phyloP scores from a whole-genome alignment of 139 green algal species.

The Auxenochlorella pyrenoidosa region DNA sequence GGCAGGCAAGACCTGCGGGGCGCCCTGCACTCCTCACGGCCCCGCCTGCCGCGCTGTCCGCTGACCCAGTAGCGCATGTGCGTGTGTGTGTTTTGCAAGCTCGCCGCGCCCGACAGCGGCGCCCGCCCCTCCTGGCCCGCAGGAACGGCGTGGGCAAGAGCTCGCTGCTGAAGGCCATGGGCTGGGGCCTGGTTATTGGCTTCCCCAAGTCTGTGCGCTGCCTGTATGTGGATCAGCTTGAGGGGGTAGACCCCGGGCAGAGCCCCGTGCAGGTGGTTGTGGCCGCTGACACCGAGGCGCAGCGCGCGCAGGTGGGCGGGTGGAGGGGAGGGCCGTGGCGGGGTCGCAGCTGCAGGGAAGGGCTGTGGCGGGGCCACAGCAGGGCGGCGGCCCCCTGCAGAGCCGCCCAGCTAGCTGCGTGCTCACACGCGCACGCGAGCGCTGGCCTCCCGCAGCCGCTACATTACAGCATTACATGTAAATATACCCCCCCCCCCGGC shows the following conservation, averaged over 20 bases:
- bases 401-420: background rate
- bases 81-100: too few species aligned
- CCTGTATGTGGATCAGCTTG: slow-evolving; percentile 56
- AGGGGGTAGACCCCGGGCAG: slow-evolving; percentile 22
- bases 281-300: slow-evolving; percentile 8
- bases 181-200: slow-evolving; percentile 36
- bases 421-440: too few species aligned
- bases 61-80: too few species aligned
- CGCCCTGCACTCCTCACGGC: too few species aligned
- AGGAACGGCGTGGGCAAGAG: slow-evolving; percentile 62
- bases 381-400: background rate
- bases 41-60: background rate
- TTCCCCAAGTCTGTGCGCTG: slow-evolving; percentile 28
- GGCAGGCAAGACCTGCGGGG: slow-evolving; percentile 5
- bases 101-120: background rate
- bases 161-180: slow-evolving; percentile 56
- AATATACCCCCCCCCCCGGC: too few species aligned
- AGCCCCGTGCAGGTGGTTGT: slow-evolving; percentile 22
- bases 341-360: too few species aligned
- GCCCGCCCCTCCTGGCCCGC: background rate
- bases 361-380: too few species aligned
- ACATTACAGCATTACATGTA: too few species aligned
- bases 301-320: slow-evolving; percentile 2
- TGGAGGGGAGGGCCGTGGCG: too few species aligned
- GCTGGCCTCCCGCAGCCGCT: too few species aligned